Evolutionary conservation across 371 early-diverging fungal species (phyloP), one percentile per base, ranked within the genome.

Genomic region (Rhizopus arrhizus): DNA sequence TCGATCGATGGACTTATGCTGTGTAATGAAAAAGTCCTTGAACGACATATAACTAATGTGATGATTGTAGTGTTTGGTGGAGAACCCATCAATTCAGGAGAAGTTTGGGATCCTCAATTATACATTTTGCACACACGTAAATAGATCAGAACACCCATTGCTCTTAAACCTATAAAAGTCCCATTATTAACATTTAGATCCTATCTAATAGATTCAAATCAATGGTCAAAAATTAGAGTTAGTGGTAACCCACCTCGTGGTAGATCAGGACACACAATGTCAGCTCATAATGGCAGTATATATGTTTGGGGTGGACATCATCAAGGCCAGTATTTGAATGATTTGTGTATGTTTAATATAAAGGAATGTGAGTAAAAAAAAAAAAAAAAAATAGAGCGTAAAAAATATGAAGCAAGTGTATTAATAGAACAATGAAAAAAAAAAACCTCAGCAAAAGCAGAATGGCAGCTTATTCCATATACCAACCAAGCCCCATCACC

Each of bases 271-370:
- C 89, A 89, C 67, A 76, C 80, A 4, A 80, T 77, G 35, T 70
- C 81, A 9, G 73, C 85, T 22, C 81, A 82, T 3, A 80, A 84
- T 38, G 82, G 78, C 32, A 59, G 59, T 29, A 79, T 89, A 67
- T 86, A 81, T 42, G 68, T 89, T 53, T 83, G 82, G 66, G 88
- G 89, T 34, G 89, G 89, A 0, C 84, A 81, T 5, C 62, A 64
- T 31, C 78, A 85, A 16, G 75, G 85, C 10, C 77, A 81, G 59
- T 87, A 81, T 47, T 53, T 89, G 59, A 82, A 84, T 52, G 89
- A 89, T 59, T 73, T 89, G 38, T 73, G 73, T 6, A 75, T 81
- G 5, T 85, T 89, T 51, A 85, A 88, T 40, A 68, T 86, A 52
- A 82, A 77, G 51, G 66, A 81, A 13, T 60, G 82, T 81, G 70